Evolutionary conservation across 2,329 filamentous ascomycete species (phyloP).

Genomic region (Cladophialophora bantiana): DNA sequence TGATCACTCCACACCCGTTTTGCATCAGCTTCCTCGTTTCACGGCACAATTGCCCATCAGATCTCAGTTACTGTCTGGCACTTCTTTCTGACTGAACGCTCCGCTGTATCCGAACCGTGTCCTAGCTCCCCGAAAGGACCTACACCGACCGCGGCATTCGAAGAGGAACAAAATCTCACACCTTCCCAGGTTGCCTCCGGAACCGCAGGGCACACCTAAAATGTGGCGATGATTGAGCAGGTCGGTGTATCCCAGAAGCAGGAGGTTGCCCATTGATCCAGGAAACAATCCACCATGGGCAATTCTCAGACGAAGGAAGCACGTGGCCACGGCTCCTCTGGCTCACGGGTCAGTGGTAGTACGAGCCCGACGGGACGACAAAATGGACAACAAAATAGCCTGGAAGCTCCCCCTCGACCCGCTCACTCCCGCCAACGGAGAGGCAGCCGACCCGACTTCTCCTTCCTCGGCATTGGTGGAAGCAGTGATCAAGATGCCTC

Average conservation of each 20-base stretch:
- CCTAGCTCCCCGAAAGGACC: constrained; percentile 5
- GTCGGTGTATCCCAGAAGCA: constrained; percentile 26
- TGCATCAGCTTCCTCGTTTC: constrained; percentile 19
- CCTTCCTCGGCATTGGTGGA: constrained; percentile 63
- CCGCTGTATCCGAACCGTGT: constrained; percentile 20
- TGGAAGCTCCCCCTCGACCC: constrained; percentile 29
- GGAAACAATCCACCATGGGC: constrained; percentile 47
- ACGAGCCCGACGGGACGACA: constrained; percentile 29
- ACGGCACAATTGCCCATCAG: constrained; percentile 7
- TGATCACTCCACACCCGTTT: constrained; percentile 26
- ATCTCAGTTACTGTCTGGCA: neutral
- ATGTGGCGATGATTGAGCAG: constrained; percentile 32
- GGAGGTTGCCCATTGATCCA: constrained; percentile 30
- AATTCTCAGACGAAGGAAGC: constrained; percentile 58
- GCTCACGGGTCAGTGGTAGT: constrained; percentile 32
- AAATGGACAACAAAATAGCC: constrained; percentile 30
- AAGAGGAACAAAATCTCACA: constrained; percentile 11
- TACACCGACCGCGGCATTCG: constrained; percentile 14
- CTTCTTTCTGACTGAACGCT: constrained; percentile 2
- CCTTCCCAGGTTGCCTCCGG: constrained; percentile 10
- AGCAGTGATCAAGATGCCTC: constrained; percentile 58
- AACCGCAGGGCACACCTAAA: constrained; percentile 16
- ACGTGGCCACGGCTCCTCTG: constrained; percentile 42
- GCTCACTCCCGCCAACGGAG: constrained; percentile 56
- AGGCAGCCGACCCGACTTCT: constrained; percentile 65